phyloP scores from a whole-genome alignment of 2,329 filamentous ascomycete species.

The Exophiala aquamarina region DNA sequence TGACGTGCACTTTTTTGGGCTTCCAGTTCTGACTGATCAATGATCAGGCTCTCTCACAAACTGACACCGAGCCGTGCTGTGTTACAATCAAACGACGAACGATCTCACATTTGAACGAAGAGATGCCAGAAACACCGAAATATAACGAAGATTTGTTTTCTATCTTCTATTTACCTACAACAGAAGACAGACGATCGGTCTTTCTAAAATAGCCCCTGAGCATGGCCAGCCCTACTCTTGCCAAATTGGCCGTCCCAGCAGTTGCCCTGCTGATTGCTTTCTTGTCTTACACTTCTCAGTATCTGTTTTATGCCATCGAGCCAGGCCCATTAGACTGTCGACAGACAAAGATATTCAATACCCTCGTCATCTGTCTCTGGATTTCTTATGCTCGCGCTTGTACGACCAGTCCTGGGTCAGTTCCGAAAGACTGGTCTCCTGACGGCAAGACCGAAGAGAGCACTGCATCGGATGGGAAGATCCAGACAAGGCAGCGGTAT shows the following conservation, averaged over 20 bases:
- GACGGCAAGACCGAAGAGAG: slow-evolving; percentile 17
- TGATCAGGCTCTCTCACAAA: too few relatives aligned
- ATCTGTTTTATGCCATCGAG: slow-evolving; percentile 54
- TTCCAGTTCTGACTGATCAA: too few relatives aligned
- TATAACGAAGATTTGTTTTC: too few relatives aligned
- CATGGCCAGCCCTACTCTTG: slow-evolving; percentile 12
- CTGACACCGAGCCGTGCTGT: too few relatives aligned
- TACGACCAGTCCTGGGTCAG: slow-evolving; percentile 56
- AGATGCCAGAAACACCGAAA: too few relatives aligned
- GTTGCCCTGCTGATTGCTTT: slow-evolving; percentile 58
- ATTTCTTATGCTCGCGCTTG: slow-evolving; percentile 62
- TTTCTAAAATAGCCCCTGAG: too few relatives aligned
- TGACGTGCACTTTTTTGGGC: too few relatives aligned
- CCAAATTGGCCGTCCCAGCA: slow-evolving; percentile 51
- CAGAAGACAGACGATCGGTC: too few relatives aligned
- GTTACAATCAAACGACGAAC: too few relatives aligned
- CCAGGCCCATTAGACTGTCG: slow-evolving; percentile 50
- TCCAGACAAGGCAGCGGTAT: slow-evolving; percentile 47
- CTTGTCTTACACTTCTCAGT: slow-evolving; percentile 61
- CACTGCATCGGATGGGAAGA: slow-evolving; percentile 13
- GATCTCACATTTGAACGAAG: too few relatives aligned
- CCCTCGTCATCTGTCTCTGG: slow-evolving; percentile 54
- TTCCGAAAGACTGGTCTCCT: slow-evolving; percentile 47
- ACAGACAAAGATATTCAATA: slow-evolving; percentile 51
- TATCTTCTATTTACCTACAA: too few relatives aligned